Percentiles rank a stretch among this genome's conserved stretches.
These are phyloP conservation scores for Simmondsia chinensis DNA, from an alignment of 148 eudicot species.

Conservation along the genomic window DNA sequence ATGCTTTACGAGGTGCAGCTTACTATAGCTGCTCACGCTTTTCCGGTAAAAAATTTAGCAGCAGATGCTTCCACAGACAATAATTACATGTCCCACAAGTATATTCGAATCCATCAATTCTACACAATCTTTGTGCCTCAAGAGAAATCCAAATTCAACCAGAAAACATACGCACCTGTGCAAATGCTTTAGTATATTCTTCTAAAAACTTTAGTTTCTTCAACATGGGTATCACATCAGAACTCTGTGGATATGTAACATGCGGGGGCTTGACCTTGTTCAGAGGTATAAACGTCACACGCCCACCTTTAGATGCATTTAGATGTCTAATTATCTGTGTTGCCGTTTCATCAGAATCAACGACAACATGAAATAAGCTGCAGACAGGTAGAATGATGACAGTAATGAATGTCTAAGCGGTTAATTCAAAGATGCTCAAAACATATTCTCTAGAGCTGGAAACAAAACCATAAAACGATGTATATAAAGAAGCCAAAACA, in stretches of 20 bases:
- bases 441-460: background rate
- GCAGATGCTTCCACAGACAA: too few relatives aligned
- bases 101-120: too few relatives aligned
- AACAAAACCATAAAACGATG: background rate
- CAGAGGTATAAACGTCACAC: conserved; percentile 93
- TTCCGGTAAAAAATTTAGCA: too few relatives aligned
- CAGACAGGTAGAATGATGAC: conserved; percentile 2
- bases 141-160: too few relatives aligned
- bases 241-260: conserved; percentile 59
- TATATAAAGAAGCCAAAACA: background rate
- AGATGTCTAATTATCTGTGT: conserved; percentile 70
- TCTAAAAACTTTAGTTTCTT: conserved; percentile 51
- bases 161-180: conserved; percentile 46
- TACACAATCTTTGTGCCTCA: too few relatives aligned
- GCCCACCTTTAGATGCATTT: conserved; percentile 74
- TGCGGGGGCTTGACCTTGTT: conserved; percentile 86
- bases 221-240: conserved; percentile 78
- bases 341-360: conserved; percentile 81
- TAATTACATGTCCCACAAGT: too few relatives aligned
- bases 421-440: too few relatives aligned
- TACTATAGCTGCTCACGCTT: too few relatives aligned
- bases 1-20: too few relatives aligned
- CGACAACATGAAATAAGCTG: conserved; percentile 98
- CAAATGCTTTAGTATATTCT: conserved; percentile 54
- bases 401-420: too few relatives aligned